Percentiles rank a stretch among this genome's conserved stretches.
These are phyloP conservation scores for Daldinia caldariorum DNA, from an alignment of 495 filamentous ascomycete species.

Conservation along the genomic window DNA sequence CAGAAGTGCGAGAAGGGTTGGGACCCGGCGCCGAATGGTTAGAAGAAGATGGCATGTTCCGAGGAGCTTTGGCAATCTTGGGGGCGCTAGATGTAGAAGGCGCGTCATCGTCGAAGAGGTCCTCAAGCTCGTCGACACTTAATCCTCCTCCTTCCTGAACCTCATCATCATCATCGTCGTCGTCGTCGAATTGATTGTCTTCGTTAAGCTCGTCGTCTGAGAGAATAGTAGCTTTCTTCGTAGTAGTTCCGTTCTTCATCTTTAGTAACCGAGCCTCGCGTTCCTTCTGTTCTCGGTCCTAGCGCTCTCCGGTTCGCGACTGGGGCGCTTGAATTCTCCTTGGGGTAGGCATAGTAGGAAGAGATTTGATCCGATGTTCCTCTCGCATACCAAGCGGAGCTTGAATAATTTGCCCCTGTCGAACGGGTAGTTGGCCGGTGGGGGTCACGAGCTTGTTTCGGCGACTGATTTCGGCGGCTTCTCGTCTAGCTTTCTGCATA, in stretches of 20 bases:
- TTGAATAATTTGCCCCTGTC: constrained; percentile 45
- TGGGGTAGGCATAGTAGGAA: constrained; percentile 35
- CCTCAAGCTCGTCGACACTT: constrained; percentile 28
- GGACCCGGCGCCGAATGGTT: background rate
- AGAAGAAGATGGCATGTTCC: background rate
- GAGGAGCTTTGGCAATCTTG: constrained; percentile 6
- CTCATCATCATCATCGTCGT: constrained; percentile 21
- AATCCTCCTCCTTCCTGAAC: constrained; percentile 14
- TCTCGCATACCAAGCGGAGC: constrained; percentile 53
- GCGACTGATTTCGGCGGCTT: constrained; percentile 43
- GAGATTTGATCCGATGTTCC: constrained; percentile 47
- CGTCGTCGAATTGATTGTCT: constrained; percentile 6
- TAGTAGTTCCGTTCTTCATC: constrained; percentile 16
- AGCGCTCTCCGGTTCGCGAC: constrained; percentile 5
- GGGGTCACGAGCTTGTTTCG: constrained; percentile 43
- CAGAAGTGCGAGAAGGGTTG: background rate
- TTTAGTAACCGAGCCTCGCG: constrained; percentile 37
- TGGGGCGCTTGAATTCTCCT: constrained; percentile 27
- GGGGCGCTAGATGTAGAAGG: constrained; percentile 2
- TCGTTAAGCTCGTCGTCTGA: constrained; percentile 35
- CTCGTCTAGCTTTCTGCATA: constrained; percentile 44
- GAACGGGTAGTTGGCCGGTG: constrained; percentile 36
- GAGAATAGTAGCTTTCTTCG: constrained; percentile 28
- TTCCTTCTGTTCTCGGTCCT: constrained; percentile 30
- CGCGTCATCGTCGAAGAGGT: constrained; percentile 11